Percentiles rank a stretch among this genome's conserved stretches.
Conservation (phyloP, 768 basidiomycete species). For the Naganishia kalamii region DNA sequence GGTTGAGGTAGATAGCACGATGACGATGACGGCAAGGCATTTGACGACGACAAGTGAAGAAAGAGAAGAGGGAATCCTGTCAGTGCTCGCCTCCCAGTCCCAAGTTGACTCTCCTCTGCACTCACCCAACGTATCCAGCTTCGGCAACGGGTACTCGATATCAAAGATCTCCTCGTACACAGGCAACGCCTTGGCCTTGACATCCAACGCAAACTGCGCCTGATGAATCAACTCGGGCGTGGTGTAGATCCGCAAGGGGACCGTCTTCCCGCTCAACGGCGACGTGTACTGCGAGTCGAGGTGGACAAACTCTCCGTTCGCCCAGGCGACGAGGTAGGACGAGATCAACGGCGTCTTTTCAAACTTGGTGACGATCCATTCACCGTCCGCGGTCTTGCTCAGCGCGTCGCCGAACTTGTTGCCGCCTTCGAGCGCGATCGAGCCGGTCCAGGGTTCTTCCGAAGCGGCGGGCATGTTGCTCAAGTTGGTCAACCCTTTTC, state of each 20-base stretch:
- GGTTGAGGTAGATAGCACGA: no score
- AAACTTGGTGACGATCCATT: conserved; percentile 80
- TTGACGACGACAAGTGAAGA: not conserved
- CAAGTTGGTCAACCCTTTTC: conserved; percentile 64
- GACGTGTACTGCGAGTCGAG: conserved; percentile 70
- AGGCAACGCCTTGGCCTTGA: conserved; percentile 71
- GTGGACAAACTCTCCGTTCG: conserved; percentile 61
- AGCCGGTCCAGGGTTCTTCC: conserved; percentile 52
- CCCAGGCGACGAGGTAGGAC: conserved; percentile 79
- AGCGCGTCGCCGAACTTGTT: conserved; percentile 45
- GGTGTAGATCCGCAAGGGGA: conserved; percentile 79
- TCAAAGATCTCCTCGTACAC: conserved; percentile 90
- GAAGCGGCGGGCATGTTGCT: conserved; percentile 77
- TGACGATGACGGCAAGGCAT: no score
- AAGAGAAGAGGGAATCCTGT: not conserved
- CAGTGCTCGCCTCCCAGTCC: conserved; percentile 48
- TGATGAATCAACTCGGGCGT: conserved; percentile 77
- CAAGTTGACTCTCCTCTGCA: not conserved
- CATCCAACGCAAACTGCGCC: conserved; percentile 76
- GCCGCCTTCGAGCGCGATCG: conserved; percentile 46
- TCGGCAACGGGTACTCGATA: conserved; percentile 84
- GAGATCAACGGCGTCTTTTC: conserved; percentile 78
- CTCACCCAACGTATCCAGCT: conserved; percentile 74
- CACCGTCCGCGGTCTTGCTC: conserved; percentile 24
- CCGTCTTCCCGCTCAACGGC: conserved; percentile 68